Base-by-base conservation (phyloP, 2,329 filamentous ascomycete genomes). In the Blumeriella jaapii region DNA sequence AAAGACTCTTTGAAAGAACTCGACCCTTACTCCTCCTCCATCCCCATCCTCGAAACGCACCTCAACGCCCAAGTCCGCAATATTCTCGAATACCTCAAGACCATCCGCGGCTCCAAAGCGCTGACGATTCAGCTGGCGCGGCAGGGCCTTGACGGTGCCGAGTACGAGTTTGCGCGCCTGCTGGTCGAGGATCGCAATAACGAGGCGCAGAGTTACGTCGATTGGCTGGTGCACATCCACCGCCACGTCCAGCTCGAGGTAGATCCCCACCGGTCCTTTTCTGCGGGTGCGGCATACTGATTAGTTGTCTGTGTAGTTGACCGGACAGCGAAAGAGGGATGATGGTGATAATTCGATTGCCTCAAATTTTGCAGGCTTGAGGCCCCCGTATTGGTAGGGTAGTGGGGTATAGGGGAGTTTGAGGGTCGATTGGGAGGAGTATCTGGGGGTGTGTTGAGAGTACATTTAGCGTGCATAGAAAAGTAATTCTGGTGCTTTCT, bases 221-320 rank as follows among this genome's bases (percentile, higher is more conserved):
- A 98, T 62, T 98, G 91, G 91, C 67, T 98, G 53, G 91, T 98
- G 39, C 83, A 94, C 59, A 71, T 96, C 44, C 91, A 98, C 61
- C 80, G 89, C 51, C 78, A 82, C 48, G 91, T 98, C 46, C 87
- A 94, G 56, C 67, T 94, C 45, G 91, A 98, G 71, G 75, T 80
- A 59, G 61, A 70, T 60, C 29, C 25, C 6, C 19, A 12, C 17
- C 7, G 2, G 12, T 17, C 18, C 14, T 3, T 9, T 7, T 4
- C 11, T 10, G 15, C 14, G 11, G 12, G 7, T 24, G 9, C 17
- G 10, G 3, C 10, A 7, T 25, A 34, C 42, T 47, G 37, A 44
- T 23, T 17, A 30, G 12, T n/a, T n/a, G n/a, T n/a, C n/a, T n/a
- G 17, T 16, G 34, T 51, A 80, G 75, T 57, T 80, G 52, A 71